A percentile compares a stretch with the other conserved stretches of the same genome.
phyloP scores from a whole-genome alignment of 169 alveolate genomes.

The Eimeria maxima region DNA sequence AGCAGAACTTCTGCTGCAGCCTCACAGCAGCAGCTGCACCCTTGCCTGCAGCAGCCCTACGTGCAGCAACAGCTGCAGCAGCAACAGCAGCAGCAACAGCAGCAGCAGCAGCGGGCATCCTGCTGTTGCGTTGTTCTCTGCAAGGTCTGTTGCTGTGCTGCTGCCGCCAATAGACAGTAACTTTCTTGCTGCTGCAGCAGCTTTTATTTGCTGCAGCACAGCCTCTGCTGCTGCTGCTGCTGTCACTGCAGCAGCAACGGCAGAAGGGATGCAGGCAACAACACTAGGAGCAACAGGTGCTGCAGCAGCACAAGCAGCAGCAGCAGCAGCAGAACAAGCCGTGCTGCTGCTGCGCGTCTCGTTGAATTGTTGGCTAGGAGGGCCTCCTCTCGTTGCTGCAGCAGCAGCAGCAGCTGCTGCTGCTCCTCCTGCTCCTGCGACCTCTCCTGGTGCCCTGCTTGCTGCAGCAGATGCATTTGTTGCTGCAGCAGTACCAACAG shows the following conservation, averaged over 20 bases:
- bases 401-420: too few relatives aligned
- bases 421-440: background rate
- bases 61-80: too few relatives aligned
- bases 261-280: conserved; percentile 8
- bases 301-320: conserved; percentile 20
- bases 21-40: background rate
- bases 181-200: conserved; percentile 33
- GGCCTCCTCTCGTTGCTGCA: conserved; percentile 9
- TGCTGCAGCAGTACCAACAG: background rate
- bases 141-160: background rate
- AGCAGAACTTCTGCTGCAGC: conserved; percentile 31
- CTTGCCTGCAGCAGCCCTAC: conserved; percentile 25
- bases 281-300: background rate
- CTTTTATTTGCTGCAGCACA: background rate
- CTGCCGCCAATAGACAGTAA: background rate
- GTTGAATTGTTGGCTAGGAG: conserved; percentile 7
- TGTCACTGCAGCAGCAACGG: conserved; percentile 53
- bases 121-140: background rate
- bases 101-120: too few relatives aligned
- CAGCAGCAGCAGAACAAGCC: conserved; percentile 42
- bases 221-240: background rate
- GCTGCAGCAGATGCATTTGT: conserved; percentile 4
- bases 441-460: background rate
- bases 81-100: too few relatives aligned
- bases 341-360: conserved; percentile 14